phyloP scores from a whole-genome alignment of 1,284 basidiomycete species.

The Phenoliferia sp. region DNA sequence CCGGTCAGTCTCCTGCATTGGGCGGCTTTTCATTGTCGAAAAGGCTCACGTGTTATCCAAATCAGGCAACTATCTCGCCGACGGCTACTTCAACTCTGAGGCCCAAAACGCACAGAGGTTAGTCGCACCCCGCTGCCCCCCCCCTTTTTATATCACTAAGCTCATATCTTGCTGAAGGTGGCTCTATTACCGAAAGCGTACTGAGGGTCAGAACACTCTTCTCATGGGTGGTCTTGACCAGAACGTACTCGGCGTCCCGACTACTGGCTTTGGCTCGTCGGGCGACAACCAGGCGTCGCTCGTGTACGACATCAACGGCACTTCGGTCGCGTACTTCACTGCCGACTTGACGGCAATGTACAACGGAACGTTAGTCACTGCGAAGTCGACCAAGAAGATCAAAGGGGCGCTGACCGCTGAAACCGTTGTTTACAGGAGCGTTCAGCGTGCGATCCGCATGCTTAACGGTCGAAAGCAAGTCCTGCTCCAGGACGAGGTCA shows the following conservation, averaged over 20 bases:
- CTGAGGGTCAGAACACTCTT: slow-evolving; percentile 88
- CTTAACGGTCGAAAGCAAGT: slow-evolving; percentile 85
- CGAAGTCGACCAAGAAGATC: background rate
- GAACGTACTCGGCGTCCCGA: slow-evolving; percentile 64
- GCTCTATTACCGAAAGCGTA: slow-evolving; percentile 92
- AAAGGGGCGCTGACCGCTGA: background rate
- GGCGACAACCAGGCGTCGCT: slow-evolving; percentile 69
- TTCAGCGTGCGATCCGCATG: slow-evolving; percentile 80
- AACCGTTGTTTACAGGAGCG: slow-evolving; percentile 31
- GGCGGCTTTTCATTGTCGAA: background rate
- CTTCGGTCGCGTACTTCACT: slow-evolving; percentile 78
- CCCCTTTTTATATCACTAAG: background rate
- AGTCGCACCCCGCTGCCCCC: background rate
- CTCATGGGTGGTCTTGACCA: slow-evolving; percentile 76
- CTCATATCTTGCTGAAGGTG: slow-evolving; percentile 46
- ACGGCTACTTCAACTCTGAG: slow-evolving; percentile 23
- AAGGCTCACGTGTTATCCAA: background rate
- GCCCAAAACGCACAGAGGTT: slow-evolving; percentile 57
- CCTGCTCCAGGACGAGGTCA: slow-evolving; percentile 53
- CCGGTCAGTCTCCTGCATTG: slow-evolving; percentile 42
- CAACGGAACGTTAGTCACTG: slow-evolving; percentile 50
- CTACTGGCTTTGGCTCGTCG: slow-evolving; percentile 53
- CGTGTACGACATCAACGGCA: slow-evolving; percentile 52
- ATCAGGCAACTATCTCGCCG: slow-evolving; percentile 41
- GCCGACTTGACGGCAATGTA: slow-evolving; percentile 78